These are phyloP conservation scores for Millerago galiae DNA, from an alignment of 805 yeast genomes.

Conservation along the genomic window DNA sequence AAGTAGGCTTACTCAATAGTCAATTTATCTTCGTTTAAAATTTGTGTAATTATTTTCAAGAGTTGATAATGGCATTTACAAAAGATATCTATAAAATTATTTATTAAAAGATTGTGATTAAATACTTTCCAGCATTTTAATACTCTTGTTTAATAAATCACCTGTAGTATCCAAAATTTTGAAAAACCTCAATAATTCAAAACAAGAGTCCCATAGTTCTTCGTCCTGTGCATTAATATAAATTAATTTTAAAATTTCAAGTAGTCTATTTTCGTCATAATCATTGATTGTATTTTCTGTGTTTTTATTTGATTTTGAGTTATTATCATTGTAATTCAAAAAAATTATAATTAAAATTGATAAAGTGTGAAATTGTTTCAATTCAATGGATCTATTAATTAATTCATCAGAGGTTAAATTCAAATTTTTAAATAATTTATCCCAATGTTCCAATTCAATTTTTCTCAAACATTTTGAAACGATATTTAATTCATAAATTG, in stretches of 20 bases:
- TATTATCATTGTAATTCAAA: slow-evolving; percentile 29
- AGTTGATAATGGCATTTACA: no score
- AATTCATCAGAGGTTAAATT: slow-evolving; percentile 36
- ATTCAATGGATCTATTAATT: slow-evolving; percentile 34
- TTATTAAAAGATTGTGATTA: no score
- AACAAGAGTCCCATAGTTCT: slow-evolving; percentile 26
- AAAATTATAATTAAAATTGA: slow-evolving; percentile 42
- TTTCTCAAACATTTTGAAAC: slow-evolving; percentile 45
- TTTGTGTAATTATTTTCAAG: no score
- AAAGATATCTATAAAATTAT: no score
- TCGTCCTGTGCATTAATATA: slow-evolving; percentile 23
- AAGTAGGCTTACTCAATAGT: no score
- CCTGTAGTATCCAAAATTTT: slow-evolving; percentile 24
- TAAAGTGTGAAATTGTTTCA: slow-evolving; percentile 38
- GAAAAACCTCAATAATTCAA: slow-evolving; percentile 26
- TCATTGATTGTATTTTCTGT: slow-evolving; percentile 2
- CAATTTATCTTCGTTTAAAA: no score
- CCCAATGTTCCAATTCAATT: slow-evolving; percentile 45
- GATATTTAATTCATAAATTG: slow-evolving; percentile 23
- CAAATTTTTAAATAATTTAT: slow-evolving; percentile 31
- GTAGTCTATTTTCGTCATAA: slow-evolving; percentile 10
- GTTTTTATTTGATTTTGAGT: neutral
- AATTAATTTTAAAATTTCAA: slow-evolving; percentile 21
- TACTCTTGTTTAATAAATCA: slow-evolving; percentile 13
- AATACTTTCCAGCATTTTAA: slow-evolving; percentile 2